Evolutionary conservation across 2,329 filamentous ascomycete genomes (phyloP), one percentile per base, ranked within the genome.

Genomic region (Pseudogymnoascus verrucosus): DNA sequence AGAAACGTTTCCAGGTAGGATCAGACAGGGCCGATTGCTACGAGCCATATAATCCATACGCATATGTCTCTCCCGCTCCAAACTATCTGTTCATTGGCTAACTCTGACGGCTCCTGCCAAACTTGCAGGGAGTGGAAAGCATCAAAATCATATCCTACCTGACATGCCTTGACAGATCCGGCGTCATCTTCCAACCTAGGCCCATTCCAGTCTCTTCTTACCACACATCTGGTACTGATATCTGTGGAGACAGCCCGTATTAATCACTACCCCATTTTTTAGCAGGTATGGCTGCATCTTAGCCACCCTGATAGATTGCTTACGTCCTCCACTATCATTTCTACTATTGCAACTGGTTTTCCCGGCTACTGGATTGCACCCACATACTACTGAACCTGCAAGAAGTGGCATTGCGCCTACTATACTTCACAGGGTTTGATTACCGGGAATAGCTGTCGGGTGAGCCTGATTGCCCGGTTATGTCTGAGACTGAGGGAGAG

Each of bases 1-100:
- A 57, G 23, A 57, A 57, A 57, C 51, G 51, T 57, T 57, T 57
- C 51, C n/a, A 57, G 51, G 51, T 34, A 57, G n/a, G 51, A 34
- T 57, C 51, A 34, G 51, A 57, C 51, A 34, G 26, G 51, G 51
- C 28, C 51, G 26, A 57, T 57, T 57, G 51, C 51, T n/a, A 31
- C 51, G 16, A 16, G 10, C 47, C 47, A 57, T 57, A 57, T 28
- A 5, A 57, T 57, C n/a, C 26, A 31, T 31, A 57, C 14, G 28
- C 44, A 2, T 57, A 57, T 57, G 47, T 57, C 51, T 57, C 51
- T 57, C 51, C 5, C 28, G 10, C 5, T 11, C 14, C 28, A 34
- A 12, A 28, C 14, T 28, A 34, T 4, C 51, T 34, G n/a, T 57
- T 57, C 28, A 57, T 57, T 57, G 51, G 51, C 51, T 34, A 57